Conservation (phyloP, 805 yeast species). For the Blastobotrys terrestris region DNA sequence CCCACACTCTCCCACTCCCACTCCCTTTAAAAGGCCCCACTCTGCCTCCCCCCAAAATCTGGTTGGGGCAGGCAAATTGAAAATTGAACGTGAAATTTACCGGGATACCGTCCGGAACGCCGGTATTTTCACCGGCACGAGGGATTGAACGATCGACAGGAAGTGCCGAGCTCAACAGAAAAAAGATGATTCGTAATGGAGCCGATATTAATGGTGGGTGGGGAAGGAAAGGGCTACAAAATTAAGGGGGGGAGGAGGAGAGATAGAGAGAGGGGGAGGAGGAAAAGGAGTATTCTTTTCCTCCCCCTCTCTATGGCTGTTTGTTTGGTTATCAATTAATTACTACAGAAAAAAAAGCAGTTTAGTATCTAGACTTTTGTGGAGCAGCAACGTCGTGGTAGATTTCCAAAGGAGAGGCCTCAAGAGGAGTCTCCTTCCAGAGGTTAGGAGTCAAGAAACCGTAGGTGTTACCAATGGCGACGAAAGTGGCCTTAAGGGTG, state of each 20-base stretch:
- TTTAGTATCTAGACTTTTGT: slow-evolving; percentile 26
- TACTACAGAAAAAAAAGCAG: background rate
- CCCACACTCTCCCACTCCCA: too few relatives aligned
- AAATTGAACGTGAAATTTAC: background rate
- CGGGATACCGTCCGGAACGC: background rate
- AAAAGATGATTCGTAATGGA: background rate
- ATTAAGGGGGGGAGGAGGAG: background rate
- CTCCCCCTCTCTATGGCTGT: too few relatives aligned
- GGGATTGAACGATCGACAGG: too few relatives aligned
- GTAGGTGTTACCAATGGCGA: slow-evolving; percentile 99
- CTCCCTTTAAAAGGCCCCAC: too few relatives aligned
- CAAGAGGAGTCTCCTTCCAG: slow-evolving; percentile 83
- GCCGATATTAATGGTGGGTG: background rate
- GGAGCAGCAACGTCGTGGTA: slow-evolving; percentile 41
- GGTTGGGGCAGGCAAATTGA: background rate
- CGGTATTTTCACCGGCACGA: too few relatives aligned
- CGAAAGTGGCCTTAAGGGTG: slow-evolving; percentile 99
- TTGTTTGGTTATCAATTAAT: slow-evolving; percentile 5
- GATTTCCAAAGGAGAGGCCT: slow-evolving; percentile 90
- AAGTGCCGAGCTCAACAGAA: too few relatives aligned
- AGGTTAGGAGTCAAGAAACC: slow-evolving; percentile 99
- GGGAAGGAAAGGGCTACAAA: background rate
- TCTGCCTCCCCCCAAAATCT: background rate
- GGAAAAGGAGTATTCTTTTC: background rate
- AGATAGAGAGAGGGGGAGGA: background rate